Evolutionary conservation across 352 stramenopile species (phyloP), one percentile per base, ranked within the genome.

Genomic region (Globisporangium middletonii): DNA sequence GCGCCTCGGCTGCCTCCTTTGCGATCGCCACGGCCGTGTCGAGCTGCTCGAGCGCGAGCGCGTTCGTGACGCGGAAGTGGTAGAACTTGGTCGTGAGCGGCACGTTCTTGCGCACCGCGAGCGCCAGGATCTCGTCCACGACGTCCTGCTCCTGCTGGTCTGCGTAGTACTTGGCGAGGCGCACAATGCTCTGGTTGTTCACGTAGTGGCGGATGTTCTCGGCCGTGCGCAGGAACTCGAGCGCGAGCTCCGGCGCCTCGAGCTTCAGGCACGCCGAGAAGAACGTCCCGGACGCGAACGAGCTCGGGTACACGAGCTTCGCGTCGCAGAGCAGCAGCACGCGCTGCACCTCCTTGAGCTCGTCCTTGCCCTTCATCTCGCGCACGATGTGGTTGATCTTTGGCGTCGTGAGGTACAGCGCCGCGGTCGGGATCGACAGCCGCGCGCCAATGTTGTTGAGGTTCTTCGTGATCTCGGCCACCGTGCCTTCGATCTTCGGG

Each of bases 331-430:
- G 69, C 61, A 92, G 66, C 58, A 94, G 65, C 63, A 75, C 77
- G 55, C 78, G 74, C 44, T 90, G 82, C 56, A 91, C 84, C 52
- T 88, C 64, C 43, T 63, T 53, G 26, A 92, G 61, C 58, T 94
- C 83, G 16, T 91, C 78, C 42, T 72, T 63, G 50, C 76, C 79
- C 71, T 92, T 80, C 72, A 90, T 88, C 62, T 87, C 79, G 60
- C 83, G 83, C 62, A 92, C 81, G 26, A 94, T 72, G 59, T 86
- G 79, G 65, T 94, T 78, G 62, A 94, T 70, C 75, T 94, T 94
- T n/a, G 75, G 71, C 57, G 74, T 69, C 67, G 83, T 89, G 54
- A 94, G 75, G 70, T 94, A 91, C 23, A 88, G 71, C 55, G 83
- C 72, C 18, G 80, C 82, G 54, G 83, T 91, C 5, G 83, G 66